These are phyloP conservation scores for Breynia disticha DNA, from an alignment of 441 rosid species.

Conservation along the genomic window DNA sequence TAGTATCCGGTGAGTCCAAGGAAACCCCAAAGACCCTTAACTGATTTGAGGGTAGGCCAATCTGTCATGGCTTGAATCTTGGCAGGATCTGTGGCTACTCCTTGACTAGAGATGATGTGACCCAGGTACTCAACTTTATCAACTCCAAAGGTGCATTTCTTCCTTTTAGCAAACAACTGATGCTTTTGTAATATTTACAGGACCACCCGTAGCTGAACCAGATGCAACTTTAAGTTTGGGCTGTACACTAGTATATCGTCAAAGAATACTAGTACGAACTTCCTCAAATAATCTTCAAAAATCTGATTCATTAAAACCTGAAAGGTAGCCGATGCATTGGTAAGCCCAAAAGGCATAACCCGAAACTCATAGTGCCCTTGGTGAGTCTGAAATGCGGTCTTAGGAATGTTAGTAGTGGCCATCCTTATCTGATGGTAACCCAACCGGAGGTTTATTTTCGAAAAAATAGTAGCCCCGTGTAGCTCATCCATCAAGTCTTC, in stretches of 20 bases:
- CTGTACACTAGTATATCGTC: neutral
- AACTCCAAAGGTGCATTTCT: too few species aligned
- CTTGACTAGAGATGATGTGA: too few species aligned
- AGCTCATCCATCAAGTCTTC: neutral
- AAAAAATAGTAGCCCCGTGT: neutral
- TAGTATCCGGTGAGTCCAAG: too few species aligned
- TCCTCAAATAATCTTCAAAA: neutral
- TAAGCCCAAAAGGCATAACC: neutral
- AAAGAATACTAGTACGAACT: neutral
- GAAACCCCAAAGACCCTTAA: too few species aligned
- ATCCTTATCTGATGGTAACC: neutral
- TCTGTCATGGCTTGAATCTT: too few species aligned
- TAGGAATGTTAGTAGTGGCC: neutral
- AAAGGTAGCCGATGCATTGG: neutral
- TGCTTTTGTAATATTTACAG: too few species aligned
- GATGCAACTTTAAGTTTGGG: too few species aligned
- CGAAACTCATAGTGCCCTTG: neutral
- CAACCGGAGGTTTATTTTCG: neutral
- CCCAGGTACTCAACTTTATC: too few species aligned
- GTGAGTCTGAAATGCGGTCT: neutral
- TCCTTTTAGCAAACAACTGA: too few species aligned
- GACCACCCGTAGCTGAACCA: too few species aligned
- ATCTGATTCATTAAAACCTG: neutral
- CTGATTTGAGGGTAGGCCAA: too few species aligned
- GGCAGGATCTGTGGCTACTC: too few species aligned